These are phyloP conservation scores for Pulveroboletus sp. DNA, from an alignment of 768 basidiomycete genomes.

Conservation along the genomic window DNA sequence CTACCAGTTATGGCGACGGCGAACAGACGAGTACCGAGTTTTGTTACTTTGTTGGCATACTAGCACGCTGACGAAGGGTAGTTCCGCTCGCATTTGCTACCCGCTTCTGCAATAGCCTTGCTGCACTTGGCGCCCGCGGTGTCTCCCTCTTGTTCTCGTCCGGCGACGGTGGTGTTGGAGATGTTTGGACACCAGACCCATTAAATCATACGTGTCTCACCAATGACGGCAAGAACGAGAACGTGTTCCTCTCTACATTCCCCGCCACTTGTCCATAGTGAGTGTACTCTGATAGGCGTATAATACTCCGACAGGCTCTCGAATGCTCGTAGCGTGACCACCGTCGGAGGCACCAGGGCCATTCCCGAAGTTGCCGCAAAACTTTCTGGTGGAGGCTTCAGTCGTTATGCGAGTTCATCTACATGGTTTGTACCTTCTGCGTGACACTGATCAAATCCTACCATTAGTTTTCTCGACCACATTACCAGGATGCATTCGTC, in stretches of 20 bases:
- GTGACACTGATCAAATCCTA: background rate
- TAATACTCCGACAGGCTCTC: background rate
- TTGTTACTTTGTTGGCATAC: background rate
- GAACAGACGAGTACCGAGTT: constrained; percentile 57
- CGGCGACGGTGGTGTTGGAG: constrained; percentile 71
- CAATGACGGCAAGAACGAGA: constrained; percentile 55
- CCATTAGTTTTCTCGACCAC: constrained; percentile 49
- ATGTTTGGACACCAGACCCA: constrained; percentile 54
- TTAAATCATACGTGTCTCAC: constrained; percentile 51
- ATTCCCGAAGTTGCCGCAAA: constrained; percentile 58
- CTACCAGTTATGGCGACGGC: no score
- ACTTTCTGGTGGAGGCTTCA: constrained; percentile 77
- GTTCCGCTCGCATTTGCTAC: constrained; percentile 57
- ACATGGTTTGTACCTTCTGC: constrained; percentile 3
- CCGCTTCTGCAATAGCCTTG: constrained; percentile 60
- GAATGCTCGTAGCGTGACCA: constrained; percentile 52
- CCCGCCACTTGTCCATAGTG: constrained; percentile 62
- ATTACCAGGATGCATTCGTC: constrained; percentile 50
- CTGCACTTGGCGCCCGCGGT: constrained; percentile 66
- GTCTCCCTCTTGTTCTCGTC: no score
- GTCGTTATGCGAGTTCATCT: constrained; percentile 49
- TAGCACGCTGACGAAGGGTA: constrained; percentile 20
- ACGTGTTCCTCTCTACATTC: constrained; percentile 56
- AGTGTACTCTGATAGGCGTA: constrained; percentile 6
- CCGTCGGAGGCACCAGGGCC: constrained; percentile 63